Conservation (phyloP, 2,329 filamentous ascomycete genomes). For the Conoideocrella luteorostrata region DNA sequence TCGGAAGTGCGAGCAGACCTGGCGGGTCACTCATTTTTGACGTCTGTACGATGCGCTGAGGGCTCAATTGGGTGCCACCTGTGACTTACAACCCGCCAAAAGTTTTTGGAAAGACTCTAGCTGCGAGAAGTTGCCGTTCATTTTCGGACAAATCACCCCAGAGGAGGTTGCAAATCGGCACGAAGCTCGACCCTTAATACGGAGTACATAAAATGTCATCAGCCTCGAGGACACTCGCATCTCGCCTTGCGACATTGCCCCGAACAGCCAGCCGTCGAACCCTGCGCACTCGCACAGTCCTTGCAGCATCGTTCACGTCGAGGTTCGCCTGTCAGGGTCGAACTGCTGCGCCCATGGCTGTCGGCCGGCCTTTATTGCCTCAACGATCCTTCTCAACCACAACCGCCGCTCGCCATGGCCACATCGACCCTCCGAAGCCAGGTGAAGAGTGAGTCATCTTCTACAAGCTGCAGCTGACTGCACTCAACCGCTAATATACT, state of each 20-base stretch:
- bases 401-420: conserved; percentile 59
- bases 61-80: background rate
- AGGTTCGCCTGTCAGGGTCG: background rate
- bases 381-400: conserved; percentile 60
- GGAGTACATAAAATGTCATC: conserved; percentile 25
- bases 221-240: conserved; percentile 25
- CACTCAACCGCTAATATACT: background rate
- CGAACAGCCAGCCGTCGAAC: conserved; percentile 22
- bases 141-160: too few relatives aligned
- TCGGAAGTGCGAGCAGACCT: background rate
- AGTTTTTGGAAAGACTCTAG: background rate
- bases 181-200: too few relatives aligned
- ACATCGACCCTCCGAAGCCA: conserved; percentile 75
- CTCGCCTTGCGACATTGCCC: conserved; percentile 26
- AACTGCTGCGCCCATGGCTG: background rate
- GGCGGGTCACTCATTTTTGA: background rate
- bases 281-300: conserved; percentile 18
- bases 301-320: conserved; percentile 2
- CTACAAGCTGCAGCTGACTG: background rate
- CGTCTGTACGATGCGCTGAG: conserved; percentile 3
- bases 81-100: background rate
- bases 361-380: background rate
- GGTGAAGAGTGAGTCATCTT: conserved; percentile 72
- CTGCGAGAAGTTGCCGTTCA: too few relatives aligned
- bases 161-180: too few relatives aligned